phyloP scores from a whole-genome alignment of 2,329 filamentous ascomycete genomes.

The Hymenoscyphus salicellus region DNA sequence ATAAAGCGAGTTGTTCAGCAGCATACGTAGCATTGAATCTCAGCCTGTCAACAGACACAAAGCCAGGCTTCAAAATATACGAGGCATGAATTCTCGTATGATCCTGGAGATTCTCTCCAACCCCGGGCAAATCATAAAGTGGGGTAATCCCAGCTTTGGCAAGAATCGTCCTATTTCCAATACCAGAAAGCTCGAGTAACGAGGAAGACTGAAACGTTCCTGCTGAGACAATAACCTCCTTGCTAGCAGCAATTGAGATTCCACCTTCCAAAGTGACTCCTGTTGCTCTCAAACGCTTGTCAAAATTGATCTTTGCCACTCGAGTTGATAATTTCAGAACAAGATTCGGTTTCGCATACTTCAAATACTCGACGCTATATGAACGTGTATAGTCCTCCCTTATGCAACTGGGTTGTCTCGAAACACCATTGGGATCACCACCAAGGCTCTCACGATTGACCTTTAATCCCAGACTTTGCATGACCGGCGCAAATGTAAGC shows the following conservation, averaged over 20 bases:
- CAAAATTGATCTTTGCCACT: slow-evolving; percentile 69
- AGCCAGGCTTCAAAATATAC: slow-evolving; percentile 24
- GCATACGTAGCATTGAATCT: slow-evolving; percentile 31
- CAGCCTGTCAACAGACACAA: slow-evolving; percentile 21
- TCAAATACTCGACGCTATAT: slow-evolving; percentile 40
- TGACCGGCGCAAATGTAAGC: slow-evolving; percentile 44
- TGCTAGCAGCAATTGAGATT: slow-evolving; percentile 20
- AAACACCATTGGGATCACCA: slow-evolving; percentile 50
- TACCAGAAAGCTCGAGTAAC: slow-evolving; percentile 50
- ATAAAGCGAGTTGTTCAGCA: slow-evolving; percentile 36
- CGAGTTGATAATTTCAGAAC: neutral
- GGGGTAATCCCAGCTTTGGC: slow-evolving; percentile 43
- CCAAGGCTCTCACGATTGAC: slow-evolving; percentile 45
- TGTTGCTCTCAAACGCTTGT: slow-evolving; percentile 11
- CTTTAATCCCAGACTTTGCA: slow-evolving; percentile 45
- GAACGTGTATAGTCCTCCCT: slow-evolving; percentile 48
- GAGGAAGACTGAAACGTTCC: slow-evolving; percentile 51
- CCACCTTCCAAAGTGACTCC: slow-evolving; percentile 22
- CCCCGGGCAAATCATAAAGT: slow-evolving; percentile 47
- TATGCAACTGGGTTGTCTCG: slow-evolving; percentile 49
- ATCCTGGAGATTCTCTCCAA: slow-evolving; percentile 52
- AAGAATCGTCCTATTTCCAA: slow-evolving; percentile 46
- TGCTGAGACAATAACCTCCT: slow-evolving; percentile 49
- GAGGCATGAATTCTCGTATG: slow-evolving; percentile 32
- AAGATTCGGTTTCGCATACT: neutral